Evolutionary conservation across 257 asterid species (phyloP), one percentile per base, ranked within the genome.

Genomic region (Nicotiana knightiana): DNA sequence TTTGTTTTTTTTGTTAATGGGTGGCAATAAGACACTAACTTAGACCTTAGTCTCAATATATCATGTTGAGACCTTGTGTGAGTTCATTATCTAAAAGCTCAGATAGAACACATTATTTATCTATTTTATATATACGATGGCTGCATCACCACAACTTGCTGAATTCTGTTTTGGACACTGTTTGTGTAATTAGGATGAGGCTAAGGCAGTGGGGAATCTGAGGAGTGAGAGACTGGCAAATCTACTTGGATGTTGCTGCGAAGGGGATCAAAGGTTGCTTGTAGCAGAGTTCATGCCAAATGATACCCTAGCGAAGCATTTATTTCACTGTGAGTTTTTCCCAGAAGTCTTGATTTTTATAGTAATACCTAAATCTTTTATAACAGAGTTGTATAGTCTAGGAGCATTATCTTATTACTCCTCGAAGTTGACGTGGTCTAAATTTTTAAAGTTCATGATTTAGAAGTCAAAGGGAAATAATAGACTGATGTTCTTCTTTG

Each of bases 221-320:
- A 87, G 92, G 84, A 89, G 88, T 67, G 87, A 87, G 53, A 83
- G 86, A 61, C 81, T 89, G 86, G 87, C 86, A 4, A 89, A 89
- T 87, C 89, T 89, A 64, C 70, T 89, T 17, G 92, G 92, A 58
- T 86, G 77, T 62, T 89, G 92, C 85, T 83, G 82, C 30, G 87
- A 87, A 81, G 89, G 88, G 80, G 90, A 87, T 10, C 87, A 89
- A 73, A 87, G 92, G 75, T 80, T 89, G 83, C 84, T 87, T 80
- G 89, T 89, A 17, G 89, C 92, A 0, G 92, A 89, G 75, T 89
- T 89, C 65, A 87, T 87, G 92, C 90, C 90, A 8, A 84, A 87
- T 53, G 89, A 89, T 26, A 89, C 92, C 18, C 90, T 89, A 13
- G 90, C 92, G 15, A 89, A 75, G 71, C 92, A 89, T 84, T 85